Evolutionary conservation across 2,329 filamentous ascomycete genomes (phyloP).

Genomic region (Trichoderma oligosporum): DNA sequence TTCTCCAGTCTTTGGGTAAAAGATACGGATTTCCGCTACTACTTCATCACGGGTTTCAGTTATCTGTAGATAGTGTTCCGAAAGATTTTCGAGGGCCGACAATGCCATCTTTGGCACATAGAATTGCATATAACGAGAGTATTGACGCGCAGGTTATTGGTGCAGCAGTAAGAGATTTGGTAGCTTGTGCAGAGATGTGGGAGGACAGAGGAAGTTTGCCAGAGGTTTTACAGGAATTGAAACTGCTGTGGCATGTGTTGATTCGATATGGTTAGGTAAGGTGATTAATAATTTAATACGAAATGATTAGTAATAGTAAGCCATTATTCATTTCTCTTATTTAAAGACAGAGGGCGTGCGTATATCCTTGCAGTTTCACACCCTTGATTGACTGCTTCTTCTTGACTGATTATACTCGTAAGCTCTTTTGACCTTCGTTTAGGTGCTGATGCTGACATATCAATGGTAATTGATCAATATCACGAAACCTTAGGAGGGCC

Average conservation of each 20-base stretch:
- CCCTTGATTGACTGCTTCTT: too few species aligned
- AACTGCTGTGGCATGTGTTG: slow-evolving; percentile 22
- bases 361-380: too few species aligned
- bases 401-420: too few species aligned
- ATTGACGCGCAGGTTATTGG: slow-evolving; percentile 16
- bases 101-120: slow-evolving; percentile 21
- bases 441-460: too few species aligned
- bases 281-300: not conserved
- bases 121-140: slow-evolving; percentile 14
- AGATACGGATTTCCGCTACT: slow-evolving; percentile 21
- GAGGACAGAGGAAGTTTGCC: slow-evolving; percentile 6
- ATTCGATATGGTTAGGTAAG: slow-evolving; percentile 17
- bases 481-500: not conserved
- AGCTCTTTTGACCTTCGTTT: too few species aligned
- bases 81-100: slow-evolving; percentile 23
- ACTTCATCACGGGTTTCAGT: slow-evolving; percentile 18
- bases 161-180: not conserved
- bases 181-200: slow-evolving; percentile 3
- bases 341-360: too few species aligned
- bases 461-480: too few species aligned
- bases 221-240: slow-evolving; percentile 19
- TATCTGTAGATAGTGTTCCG: slow-evolving; percentile 16
- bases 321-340: too few species aligned
- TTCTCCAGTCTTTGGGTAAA: slow-evolving; percentile 16
- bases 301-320: too few species aligned